Conservation (phyloP, 2,329 filamentous ascomycete species). For the Colletotrichum tropicale region DNA sequence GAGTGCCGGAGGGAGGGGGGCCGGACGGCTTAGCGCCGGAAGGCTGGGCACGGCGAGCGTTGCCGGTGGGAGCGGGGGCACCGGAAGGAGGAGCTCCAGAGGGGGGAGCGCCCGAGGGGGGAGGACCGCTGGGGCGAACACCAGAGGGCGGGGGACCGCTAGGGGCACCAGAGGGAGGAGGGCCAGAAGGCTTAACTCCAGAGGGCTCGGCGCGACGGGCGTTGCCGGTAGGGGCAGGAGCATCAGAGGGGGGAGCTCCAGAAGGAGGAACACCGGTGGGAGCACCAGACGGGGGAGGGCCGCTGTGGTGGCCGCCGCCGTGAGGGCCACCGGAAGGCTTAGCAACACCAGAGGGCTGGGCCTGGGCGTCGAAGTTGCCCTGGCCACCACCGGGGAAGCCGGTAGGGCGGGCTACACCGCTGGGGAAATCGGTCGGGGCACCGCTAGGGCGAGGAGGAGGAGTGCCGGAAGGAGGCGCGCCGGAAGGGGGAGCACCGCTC, state of each 20-base stretch:
- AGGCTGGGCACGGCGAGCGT: background rate
- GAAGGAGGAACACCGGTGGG: background rate
- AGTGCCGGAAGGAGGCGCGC: constrained; percentile 2
- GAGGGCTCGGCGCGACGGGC: background rate
- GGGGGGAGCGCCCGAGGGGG: background rate
- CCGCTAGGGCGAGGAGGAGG: constrained; percentile 5
- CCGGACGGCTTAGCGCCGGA: background rate
- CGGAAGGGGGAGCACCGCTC: background rate
- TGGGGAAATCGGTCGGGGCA: background rate
- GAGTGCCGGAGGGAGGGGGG: background rate
- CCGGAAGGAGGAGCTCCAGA: background rate
- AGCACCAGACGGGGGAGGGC: background rate
- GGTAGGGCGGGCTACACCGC: background rate
- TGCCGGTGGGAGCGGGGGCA: background rate
- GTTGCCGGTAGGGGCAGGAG: background rate
- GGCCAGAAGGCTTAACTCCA: background rate
- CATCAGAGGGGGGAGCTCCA: background rate
- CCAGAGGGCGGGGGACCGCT: background rate
- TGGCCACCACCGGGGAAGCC: background rate
- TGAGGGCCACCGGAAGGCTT: background rate
- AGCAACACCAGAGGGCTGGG: background rate
- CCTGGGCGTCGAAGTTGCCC: background rate
- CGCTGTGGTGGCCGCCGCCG: background rate
- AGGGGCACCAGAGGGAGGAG: background rate
- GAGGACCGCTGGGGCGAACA: background rate